These are phyloP conservation scores for Clathrospora elynae DNA, from an alignment of 2,329 filamentous ascomycete species.

Conservation along the genomic window DNA sequence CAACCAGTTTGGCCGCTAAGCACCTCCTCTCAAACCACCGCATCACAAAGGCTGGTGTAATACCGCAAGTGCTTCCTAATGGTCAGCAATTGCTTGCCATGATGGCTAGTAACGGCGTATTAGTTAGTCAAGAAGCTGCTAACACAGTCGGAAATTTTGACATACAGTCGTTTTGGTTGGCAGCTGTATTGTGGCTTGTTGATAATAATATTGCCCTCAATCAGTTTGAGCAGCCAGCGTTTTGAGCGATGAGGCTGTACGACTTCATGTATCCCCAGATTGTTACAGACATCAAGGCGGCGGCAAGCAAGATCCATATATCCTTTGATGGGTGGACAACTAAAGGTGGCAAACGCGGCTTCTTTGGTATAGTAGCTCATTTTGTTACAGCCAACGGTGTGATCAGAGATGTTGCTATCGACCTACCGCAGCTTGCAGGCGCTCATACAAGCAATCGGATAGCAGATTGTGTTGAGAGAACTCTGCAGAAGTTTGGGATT, in stretches of 20 bases:
- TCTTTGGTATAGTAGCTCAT: background rate
- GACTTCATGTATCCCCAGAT: background rate
- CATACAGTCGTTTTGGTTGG: background rate
- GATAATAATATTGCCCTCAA: background rate
- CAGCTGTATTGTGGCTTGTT: constrained; percentile 1
- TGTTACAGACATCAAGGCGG: background rate
- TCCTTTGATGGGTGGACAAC: too few species aligned
- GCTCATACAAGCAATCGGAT: background rate
- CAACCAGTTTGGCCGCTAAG: background rate
- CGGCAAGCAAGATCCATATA: constrained; percentile 1
- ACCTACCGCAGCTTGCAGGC: background rate
- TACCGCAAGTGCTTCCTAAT: background rate
- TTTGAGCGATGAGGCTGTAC: background rate
- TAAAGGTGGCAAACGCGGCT: constrained; percentile 3
- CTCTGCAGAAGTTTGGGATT: background rate
- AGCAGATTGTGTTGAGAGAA: background rate
- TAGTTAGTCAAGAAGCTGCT: background rate
- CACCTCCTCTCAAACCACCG: background rate
- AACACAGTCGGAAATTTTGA: constrained; percentile 2
- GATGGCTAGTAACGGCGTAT: background rate
- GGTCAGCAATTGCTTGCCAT: background rate
- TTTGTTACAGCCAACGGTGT: background rate
- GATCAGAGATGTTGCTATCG: background rate
- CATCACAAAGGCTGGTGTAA: background rate
- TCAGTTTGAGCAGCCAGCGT: background rate